Evolutionary conservation across 2,329 filamentous ascomycete species (phyloP).

Genomic region (Microthyrium microscopicum): DNA sequence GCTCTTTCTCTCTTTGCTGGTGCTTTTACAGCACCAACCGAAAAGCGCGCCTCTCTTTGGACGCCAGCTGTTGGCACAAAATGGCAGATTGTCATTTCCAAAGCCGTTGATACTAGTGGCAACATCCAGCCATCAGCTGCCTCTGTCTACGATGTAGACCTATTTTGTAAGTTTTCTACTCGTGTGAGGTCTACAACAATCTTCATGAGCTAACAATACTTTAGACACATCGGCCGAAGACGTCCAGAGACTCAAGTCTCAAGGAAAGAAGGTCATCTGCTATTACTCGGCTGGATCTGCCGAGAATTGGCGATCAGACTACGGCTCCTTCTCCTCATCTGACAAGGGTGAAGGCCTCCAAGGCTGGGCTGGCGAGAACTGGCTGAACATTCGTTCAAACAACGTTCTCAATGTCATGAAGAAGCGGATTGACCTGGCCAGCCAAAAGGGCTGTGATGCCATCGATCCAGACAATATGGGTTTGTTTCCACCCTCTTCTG

Average conservation of each 20-base stretch:
- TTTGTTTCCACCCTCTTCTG: constrained; percentile 8
- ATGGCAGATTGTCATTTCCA: constrained; percentile 46
- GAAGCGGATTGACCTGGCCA: constrained; percentile 13
- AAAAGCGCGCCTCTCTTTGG: constrained; percentile 25
- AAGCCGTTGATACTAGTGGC: constrained; percentile 17
- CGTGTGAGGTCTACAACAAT: no score
- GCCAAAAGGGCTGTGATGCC: constrained; percentile 19
- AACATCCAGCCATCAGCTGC: constrained; percentile 1
- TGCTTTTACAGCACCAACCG: neutral
- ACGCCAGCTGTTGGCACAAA: constrained; percentile 33
- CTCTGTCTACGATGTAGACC: constrained; percentile 38
- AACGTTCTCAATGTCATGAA: constrained; percentile 14
- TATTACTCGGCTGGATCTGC: constrained; percentile 11
- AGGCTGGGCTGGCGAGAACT: constrained; percentile 14
- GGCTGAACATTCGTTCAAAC: constrained; percentile 11
- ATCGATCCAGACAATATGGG: constrained; percentile 20
- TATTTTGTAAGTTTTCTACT: no score
- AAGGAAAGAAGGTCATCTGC: constrained; percentile 29
- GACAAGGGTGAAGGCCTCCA: constrained; percentile 12
- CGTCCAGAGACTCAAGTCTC: constrained; percentile 3
- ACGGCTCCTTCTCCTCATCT: constrained; percentile 10
- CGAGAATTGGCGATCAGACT: constrained; percentile 14
- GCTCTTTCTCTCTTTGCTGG: no score
- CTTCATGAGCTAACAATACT: no score
- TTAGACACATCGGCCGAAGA: constrained; percentile 3